Evolutionary conservation across 1,284 basidiomycete species (phyloP).

Genomic region (Leccinum insolens): DNA sequence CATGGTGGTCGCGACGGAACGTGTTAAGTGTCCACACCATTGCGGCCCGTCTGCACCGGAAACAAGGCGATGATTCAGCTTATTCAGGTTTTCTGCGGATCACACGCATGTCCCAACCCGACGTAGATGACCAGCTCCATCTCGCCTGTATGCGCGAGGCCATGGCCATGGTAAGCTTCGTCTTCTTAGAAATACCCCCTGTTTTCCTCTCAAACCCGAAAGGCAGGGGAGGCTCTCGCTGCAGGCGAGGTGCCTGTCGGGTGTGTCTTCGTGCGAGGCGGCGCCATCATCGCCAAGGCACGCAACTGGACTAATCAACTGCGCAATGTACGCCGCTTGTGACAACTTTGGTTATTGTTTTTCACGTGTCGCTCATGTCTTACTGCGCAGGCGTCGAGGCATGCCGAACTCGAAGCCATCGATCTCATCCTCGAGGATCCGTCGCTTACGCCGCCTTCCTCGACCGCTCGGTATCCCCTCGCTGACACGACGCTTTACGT

Average conservation of each 20-base stretch:
- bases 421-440: constrained; percentile 80
- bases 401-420: constrained; percentile 98
- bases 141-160: constrained; percentile 55
- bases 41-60: constrained; percentile 8
- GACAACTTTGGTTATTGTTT: not conserved
- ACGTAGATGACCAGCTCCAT: constrained; percentile 26
- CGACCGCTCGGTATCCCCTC: constrained; percentile 59
- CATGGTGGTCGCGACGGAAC: constrained; percentile 18
- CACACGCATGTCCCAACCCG: constrained; percentile 6
- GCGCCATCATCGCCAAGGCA: constrained; percentile 78
- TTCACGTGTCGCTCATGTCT: not conserved
- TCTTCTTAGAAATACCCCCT: not conserved
- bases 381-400: constrained; percentile 83
- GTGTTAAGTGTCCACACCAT: not conserved
- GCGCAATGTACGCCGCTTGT: constrained; percentile 66
- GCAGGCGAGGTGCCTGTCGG: constrained; percentile 95
- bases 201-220: constrained; percentile 8
- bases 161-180: constrained; percentile 50
- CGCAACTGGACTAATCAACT: constrained; percentile 96
- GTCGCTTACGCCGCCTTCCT: constrained; percentile 52
- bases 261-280: constrained; percentile 90
- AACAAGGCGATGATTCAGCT: constrained; percentile 10
- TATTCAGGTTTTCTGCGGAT: constrained; percentile 6
- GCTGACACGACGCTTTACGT: constrained; percentile 90
- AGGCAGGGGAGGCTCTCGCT: constrained; percentile 86